Base-by-base conservation (phyloP, 305 asterid genomes). In the Solanum hybrid region DNA sequence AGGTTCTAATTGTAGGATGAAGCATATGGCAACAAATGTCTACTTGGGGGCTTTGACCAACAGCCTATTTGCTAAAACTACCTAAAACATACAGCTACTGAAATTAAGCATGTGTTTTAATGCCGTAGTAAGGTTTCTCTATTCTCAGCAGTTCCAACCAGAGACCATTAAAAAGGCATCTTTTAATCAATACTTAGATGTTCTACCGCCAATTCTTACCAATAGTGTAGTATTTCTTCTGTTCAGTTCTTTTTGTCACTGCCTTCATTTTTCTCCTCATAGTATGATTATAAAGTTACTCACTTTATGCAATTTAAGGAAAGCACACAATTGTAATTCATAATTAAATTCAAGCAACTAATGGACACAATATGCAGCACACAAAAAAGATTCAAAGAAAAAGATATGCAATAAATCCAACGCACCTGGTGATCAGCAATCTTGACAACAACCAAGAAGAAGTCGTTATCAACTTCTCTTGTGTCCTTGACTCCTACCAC, bases 391-490 rank as follows among this genome's bases (percentile, higher is more conserved):
- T 19, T 32, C 84, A 79, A 42, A 60, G n/a, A 40, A 81, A 19
- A 42, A 34, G 24, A 71, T 60, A 85, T 27, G 26, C 32, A 90
- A 86, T 85, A 85, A 86, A 66, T 77, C 85, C 42, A 56, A 80
- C 93, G 87, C 29, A 97, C 99, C 99, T 96, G 95, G 88, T 97
- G 98, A 95, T 96, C 98, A 4, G 88, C 91, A 89, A 95, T 96
- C 96, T 97, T 97, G 88, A 97, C 98, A 89, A 96, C 98, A 88
- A 97, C 99, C 96, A 97, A 92, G 93, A 97, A 97, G 94, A 97
- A 97, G 91, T 97, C 99, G 85, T 97, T 97, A 90, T 97, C 99
- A 90, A 97, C 96, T 88, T 95, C 98, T 91, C 90, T 95, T n/a
- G 95, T 93, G 90, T 97, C 98, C 94, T 97, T 97, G 73, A 86